phyloP scores from a whole-genome alignment of 306 rosid genomes.

The Vigna nakashimae region DNA sequence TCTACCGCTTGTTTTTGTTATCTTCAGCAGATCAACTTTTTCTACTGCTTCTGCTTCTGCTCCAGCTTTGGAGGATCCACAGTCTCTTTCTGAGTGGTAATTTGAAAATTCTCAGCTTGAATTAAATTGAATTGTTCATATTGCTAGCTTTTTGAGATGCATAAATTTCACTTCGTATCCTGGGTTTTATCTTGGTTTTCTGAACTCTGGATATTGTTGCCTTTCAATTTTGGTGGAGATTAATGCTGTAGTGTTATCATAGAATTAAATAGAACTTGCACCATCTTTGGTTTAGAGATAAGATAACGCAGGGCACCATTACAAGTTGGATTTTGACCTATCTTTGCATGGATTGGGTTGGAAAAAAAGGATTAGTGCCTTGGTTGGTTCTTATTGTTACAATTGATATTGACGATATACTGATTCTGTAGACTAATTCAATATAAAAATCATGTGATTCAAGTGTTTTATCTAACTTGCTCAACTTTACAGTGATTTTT shows the following conservation, averaged over 20 bases:
- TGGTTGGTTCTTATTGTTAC: slow-evolving; percentile 4
- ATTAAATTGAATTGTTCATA: slow-evolving; percentile 24
- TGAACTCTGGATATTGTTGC: slow-evolving; percentile 11
- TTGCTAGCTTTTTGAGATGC: slow-evolving; percentile 19
- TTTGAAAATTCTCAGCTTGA: slow-evolving; percentile 35
- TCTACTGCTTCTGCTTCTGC: slow-evolving; percentile 47
- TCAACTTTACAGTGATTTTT: neutral
- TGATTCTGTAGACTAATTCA: slow-evolving; percentile 34
- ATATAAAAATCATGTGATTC: slow-evolving; percentile 23
- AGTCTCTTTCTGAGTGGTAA: slow-evolving; percentile 44
- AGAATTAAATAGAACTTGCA: slow-evolving; percentile 26
- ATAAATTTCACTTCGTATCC: slow-evolving; percentile 25
- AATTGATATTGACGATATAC: neutral
- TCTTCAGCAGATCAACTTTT: slow-evolving; percentile 51
- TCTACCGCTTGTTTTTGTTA: slow-evolving; percentile 26
- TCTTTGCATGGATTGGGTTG: slow-evolving; percentile 40
- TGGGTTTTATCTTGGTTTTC: slow-evolving; percentile 27
- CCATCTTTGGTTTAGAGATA: slow-evolving; percentile 32
- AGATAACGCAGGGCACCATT: slow-evolving; percentile 11
- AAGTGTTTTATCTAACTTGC: slow-evolving; percentile 26
- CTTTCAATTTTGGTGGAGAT: slow-evolving; percentile 22
- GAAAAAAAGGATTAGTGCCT: slow-evolving; percentile 24
- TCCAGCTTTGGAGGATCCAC: slow-evolving; percentile 42
- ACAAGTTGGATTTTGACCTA: slow-evolving; percentile 25
- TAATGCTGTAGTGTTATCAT: slow-evolving; percentile 18